Conservation (phyloP, 495 filamentous ascomycete genomes). For the Daldinia childiae region DNA sequence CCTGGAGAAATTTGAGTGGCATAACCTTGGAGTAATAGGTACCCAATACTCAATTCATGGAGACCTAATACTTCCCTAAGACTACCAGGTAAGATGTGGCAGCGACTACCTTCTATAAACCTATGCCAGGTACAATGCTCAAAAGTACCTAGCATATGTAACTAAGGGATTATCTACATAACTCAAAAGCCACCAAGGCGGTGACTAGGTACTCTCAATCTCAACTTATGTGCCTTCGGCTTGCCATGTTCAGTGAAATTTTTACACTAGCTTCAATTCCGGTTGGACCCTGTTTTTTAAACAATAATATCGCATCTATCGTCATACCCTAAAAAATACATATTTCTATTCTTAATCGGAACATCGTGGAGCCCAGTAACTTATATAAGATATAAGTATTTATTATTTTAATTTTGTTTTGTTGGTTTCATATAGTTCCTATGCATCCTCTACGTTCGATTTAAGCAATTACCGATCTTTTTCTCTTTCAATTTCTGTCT, state of each 20-base stretch:
- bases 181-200: conserved; percentile 18
- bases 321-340: not conserved
- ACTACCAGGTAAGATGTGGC: too few relatives aligned
- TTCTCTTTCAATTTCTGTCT: conserved; percentile 16
- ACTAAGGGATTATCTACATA: not conserved
- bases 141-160: too few relatives aligned
- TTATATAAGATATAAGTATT: too few relatives aligned
- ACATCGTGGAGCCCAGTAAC: too few relatives aligned
- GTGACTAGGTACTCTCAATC: conserved; percentile 25
- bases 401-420: too few relatives aligned
- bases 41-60: conserved; percentile 3
- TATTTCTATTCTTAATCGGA: not conserved
- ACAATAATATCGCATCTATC: not conserved
- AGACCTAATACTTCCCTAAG: not conserved
- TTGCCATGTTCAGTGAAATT: conserved; percentile 28
- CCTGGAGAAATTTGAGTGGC: conserved; percentile 11
- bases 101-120: not conserved
- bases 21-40: conserved; percentile 23
- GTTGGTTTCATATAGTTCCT: conserved; percentile 1
- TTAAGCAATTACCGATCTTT: not conserved
- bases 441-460: not conserved
- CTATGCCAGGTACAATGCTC: not conserved
- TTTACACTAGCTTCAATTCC: not conserved
- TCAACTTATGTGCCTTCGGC: conserved; percentile 26
- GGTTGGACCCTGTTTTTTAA: conserved; percentile 4